These are phyloP conservation scores for Fusarium vanettenii DNA, from an alignment of 2,329 filamentous ascomycete genomes.

Conservation along the genomic window DNA sequence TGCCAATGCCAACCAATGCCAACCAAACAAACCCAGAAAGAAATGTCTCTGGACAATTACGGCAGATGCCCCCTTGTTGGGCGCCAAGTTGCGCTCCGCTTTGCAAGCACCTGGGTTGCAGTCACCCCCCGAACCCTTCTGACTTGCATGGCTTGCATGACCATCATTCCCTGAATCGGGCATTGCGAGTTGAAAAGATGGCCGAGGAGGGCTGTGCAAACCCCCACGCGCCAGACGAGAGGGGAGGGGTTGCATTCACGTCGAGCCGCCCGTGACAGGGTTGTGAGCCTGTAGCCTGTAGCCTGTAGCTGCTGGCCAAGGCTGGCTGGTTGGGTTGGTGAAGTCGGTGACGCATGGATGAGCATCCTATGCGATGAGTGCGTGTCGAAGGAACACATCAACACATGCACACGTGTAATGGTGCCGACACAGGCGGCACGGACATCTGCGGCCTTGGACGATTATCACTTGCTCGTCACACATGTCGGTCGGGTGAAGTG, in stretches of 20 bases:
- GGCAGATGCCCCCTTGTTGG: slow-evolving; percentile 35
- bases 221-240: slow-evolving; percentile 43
- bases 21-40: slow-evolving; percentile 22
- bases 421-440: neutral
- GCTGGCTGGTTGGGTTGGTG: slow-evolving; percentile 1
- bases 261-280: slow-evolving; percentile 15
- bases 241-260: slow-evolving; percentile 27
- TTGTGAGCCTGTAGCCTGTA: neutral
- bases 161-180: slow-evolving; percentile 39
- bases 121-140: slow-evolving; percentile 40
- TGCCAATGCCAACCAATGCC: neutral
- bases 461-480: neutral
- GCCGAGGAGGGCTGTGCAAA: slow-evolving; percentile 21
- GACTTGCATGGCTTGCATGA: slow-evolving; percentile 43
- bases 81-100: slow-evolving; percentile 31
- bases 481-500: slow-evolving; percentile 11
- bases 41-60: slow-evolving; percentile 40
- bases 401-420: slow-evolving; percentile 33
- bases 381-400: slow-evolving; percentile 23
- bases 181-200: slow-evolving; percentile 32
- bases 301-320: neutral
- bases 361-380: slow-evolving; percentile 20
- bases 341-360: slow-evolving; percentile 28
- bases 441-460: slow-evolving; percentile 4
- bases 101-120: slow-evolving; percentile 24